Evolutionary conservation across 345 rosid genomes (phyloP), one percentile per base, ranked within the genome.

Genomic region (Pistacia atlantica): DNA sequence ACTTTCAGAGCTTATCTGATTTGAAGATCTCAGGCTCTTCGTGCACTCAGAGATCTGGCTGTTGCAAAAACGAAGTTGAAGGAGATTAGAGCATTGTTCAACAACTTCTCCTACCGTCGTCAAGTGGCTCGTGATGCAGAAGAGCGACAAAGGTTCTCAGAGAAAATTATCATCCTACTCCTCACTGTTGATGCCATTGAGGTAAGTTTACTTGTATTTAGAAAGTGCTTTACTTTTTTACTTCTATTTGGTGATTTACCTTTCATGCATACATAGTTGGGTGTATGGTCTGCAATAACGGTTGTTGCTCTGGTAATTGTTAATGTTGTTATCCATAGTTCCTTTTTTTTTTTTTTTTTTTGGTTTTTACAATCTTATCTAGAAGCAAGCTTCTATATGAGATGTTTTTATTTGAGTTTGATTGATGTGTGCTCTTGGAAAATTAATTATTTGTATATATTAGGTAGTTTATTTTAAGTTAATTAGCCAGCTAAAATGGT

Each of bases 111-210:
- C 46, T 94, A 92, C 82, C 92, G 98, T 48, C 90, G 88, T n/a
- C 84, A 82, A 55, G 71, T 97, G 33, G 78, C 90, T 58, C 91
- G 80, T 42, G 92, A 92, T 76, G 92, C 95, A 9, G 99, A 80
- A 87, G 98, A 97, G 83, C 88, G 87, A 45, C 97, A 94, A 77
- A 91, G 88, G 78, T 91, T 97, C 75, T 80, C 91, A 5, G 97
- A 94, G 72, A 94, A 82, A 81, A 92, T 97, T 59, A 94, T 97
- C 67, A 97, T 97, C 20, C 89, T 97, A 77, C 97, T 96, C 37
- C 98, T 94, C 46, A 91, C 98, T 0, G 94, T 91, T 76, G 99
- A 94, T 81, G 92, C 94, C 87, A 91, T 92, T 78, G 97, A 97
- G 98, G 99, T 97, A 91, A 78, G 2, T 75, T 20, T 73, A 5